These are phyloP conservation scores for Candida koratica DNA, from an alignment of 805 yeast species.

Conservation along the genomic window DNA sequence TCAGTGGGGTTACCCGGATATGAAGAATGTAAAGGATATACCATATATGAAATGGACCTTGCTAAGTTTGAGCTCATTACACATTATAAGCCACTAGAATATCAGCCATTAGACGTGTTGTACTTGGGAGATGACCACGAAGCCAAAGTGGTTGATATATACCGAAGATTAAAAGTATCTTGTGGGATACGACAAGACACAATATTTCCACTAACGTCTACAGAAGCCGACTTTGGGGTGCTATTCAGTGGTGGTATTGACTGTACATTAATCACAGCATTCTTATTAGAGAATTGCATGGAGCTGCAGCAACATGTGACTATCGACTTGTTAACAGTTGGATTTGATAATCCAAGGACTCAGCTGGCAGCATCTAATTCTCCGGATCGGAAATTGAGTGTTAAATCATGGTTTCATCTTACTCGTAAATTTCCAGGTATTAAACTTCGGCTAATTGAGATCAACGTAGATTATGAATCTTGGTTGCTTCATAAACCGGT, in stretches of 20 bases:
- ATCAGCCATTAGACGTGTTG: background rate
- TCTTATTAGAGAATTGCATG: constrained; percentile 29
- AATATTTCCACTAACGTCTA: constrained; percentile 52
- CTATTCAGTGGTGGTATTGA: constrained; percentile 95
- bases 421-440: constrained; percentile 35
- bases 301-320: constrained; percentile 6
- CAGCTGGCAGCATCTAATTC: constrained; percentile 56
- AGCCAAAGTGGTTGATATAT: constrained; percentile 10
- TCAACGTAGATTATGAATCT: constrained; percentile 68
- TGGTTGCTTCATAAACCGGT: constrained; percentile 48
- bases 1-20: constrained; percentile 33
- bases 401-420: constrained; percentile 55
- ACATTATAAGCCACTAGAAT: background rate
- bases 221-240: constrained; percentile 35
- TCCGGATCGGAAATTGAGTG: constrained; percentile 80
- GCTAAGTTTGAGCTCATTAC: background rate
- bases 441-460: constrained; percentile 54
- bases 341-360: constrained; percentile 86
- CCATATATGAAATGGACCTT: constrained; percentile 7
- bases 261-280: constrained; percentile 74
- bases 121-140: background rate
- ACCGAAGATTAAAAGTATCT: constrained; percentile 21
- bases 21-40: constrained; percentile 43
- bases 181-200: constrained; percentile 52
- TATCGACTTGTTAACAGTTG: constrained; percentile 88